These are phyloP conservation scores for Ascochyta koolunga DNA, from an alignment of 2,329 filamentous ascomycete genomes.

Conservation along the genomic window DNA sequence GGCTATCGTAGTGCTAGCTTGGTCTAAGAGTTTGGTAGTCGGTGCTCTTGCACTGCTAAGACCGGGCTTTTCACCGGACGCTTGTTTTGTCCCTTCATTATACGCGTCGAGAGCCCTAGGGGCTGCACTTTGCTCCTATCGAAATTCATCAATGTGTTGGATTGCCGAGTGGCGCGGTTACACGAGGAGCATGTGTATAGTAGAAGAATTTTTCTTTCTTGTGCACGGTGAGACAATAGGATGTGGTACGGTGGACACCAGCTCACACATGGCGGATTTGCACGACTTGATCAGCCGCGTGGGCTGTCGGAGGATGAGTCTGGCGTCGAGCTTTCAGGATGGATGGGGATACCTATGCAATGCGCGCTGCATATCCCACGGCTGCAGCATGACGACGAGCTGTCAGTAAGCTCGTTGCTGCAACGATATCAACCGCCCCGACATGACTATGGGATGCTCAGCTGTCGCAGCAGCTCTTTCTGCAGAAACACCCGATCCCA, in stretches of 20 bases:
- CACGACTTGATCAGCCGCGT: conserved; percentile 6
- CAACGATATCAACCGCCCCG: conserved; percentile 2
- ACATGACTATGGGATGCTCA: conserved; percentile 5
- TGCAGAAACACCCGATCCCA: conserved; percentile 6
- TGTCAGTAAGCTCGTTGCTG: background rate
- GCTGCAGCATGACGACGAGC: background rate
- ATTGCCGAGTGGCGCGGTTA: background rate
- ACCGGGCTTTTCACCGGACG: background rate
- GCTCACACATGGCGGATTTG: conserved; percentile 22
- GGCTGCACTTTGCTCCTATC: background rate
- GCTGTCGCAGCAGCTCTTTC: conserved; percentile 1
- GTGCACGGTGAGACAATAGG: conserved; percentile 16
- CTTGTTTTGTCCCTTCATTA: background rate
- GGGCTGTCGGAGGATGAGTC: conserved; percentile 5
- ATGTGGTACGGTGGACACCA: conserved; percentile 16
- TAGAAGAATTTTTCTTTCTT: conserved; percentile 14
- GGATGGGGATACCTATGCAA: background rate
- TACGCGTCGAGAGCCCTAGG: background rate
- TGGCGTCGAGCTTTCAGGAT: conserved; percentile 4
- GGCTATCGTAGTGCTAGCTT: no score
- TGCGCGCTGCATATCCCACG: conserved; percentile 1
- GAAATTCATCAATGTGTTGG: background rate
- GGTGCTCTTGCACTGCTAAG: background rate
- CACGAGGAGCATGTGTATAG: background rate
- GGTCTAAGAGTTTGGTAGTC: no score